Evolutionary conservation across 148 eudicot genomes (phyloP).

Genomic region (Cornus florida): DNA sequence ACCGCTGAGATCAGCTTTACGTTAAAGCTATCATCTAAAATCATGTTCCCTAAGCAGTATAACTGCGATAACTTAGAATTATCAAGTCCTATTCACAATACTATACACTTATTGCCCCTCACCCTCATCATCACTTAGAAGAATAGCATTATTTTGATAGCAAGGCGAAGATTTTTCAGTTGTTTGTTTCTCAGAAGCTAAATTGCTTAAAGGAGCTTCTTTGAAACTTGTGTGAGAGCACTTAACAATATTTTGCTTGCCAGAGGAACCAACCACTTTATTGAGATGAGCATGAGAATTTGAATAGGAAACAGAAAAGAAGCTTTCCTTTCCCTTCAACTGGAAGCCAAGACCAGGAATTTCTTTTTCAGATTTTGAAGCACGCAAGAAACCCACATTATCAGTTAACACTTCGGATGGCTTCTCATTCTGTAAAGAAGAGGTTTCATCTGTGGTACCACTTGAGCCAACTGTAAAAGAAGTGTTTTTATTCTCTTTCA

Average conservation of each 20-base stretch:
- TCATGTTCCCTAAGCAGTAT: not conserved
- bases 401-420: conserved; percentile 2
- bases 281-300: conserved; percentile 5
- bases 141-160: conserved; percentile 8
- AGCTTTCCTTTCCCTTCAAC: conserved; percentile 7
- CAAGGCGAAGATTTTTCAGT: not conserved
- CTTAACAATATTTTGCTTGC: not conserved
- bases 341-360: conserved; percentile 4
- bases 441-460: not conserved
- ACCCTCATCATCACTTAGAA: conserved; percentile 12
- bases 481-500: conserved; percentile 12
- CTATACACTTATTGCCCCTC: not conserved
- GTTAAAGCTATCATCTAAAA: not conserved
- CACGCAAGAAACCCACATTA: conserved; percentile 19
- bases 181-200: not conserved
- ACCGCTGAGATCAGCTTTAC: not conserved
- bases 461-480: conserved; percentile 3
- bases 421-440: not conserved
- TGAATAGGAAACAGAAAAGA: not conserved
- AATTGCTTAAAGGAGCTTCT: not conserved
- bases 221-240: not conserved
- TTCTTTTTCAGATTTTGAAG: conserved; percentile 30
- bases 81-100: not conserved
- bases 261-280: not conserved
- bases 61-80: not conserved